A percentile compares a stretch with the other conserved stretches of the same genome.
phyloP scores from a whole-genome alignment of 495 filamentous ascomycete species.

The Neurospora sp. region DNA sequence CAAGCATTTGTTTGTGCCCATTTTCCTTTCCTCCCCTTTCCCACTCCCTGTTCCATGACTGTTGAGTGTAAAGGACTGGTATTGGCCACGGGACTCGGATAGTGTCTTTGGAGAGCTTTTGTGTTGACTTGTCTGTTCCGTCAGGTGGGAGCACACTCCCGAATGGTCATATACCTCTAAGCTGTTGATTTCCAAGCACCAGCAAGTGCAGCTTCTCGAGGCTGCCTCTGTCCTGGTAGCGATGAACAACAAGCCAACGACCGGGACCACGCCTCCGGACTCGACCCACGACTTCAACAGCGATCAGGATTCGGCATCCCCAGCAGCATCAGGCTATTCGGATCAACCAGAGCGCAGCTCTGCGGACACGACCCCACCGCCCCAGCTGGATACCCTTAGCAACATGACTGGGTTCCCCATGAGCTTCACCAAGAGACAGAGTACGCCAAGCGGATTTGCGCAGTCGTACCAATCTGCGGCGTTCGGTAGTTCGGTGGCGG shows the following conservation, averaged over 20 bases:
- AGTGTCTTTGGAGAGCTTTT: slow-evolving; percentile 16
- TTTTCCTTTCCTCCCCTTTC: slow-evolving; percentile 38
- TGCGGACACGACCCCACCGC: slow-evolving; percentile 61
- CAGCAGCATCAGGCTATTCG: slow-evolving; percentile 66
- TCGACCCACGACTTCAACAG: slow-evolving; percentile 56
- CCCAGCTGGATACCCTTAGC: slow-evolving; percentile 40
- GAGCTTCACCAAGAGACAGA: slow-evolving; percentile 47
- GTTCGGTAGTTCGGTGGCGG: slow-evolving; percentile 34
- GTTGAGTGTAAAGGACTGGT: slow-evolving; percentile 9
- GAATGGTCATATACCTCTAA: slow-evolving; percentile 98
- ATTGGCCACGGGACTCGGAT: slow-evolving; percentile 10
- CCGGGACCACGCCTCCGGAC: slow-evolving; percentile 44
- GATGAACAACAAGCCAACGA: slow-evolving; percentile 62
- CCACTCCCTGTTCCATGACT: slow-evolving; percentile 23
- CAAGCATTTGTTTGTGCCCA: slow-evolving; percentile 98
- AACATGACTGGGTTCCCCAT: slow-evolving; percentile 32
- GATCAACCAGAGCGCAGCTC: slow-evolving; percentile 62
- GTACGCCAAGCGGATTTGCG: slow-evolving; percentile 61
- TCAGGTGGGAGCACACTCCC: slow-evolving; percentile 98
- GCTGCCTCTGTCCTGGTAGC: slow-evolving; percentile 87
- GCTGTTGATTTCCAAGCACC: slow-evolving; percentile 96
- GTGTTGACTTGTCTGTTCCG: slow-evolving; percentile 37
- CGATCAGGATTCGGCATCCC: slow-evolving; percentile 73
- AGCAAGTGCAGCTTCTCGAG: slow-evolving; percentile 96
- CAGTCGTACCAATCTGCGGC: slow-evolving; percentile 77